Evolutionary conservation across 768 basidiomycete species (phyloP), one percentile per base, ranked within the genome.

Genomic region (Collybia nuda): DNA sequence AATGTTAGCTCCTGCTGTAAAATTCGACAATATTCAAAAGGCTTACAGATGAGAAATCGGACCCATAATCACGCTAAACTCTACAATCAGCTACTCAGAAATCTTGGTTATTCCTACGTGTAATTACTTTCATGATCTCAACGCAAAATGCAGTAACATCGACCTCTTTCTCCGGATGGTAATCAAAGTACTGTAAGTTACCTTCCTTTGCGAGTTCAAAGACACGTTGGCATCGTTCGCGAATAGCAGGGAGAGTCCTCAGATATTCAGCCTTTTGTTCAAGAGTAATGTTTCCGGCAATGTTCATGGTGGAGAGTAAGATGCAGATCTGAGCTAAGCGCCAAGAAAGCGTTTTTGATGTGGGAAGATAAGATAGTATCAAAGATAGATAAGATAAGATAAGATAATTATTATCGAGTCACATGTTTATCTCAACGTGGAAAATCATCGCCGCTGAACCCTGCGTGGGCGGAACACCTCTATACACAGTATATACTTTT

Each of bases 231-330:
- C 93, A 98, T 38, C 92, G 80, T 59, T 94, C 87, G 40, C 96
- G 82, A 59, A 98, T 93, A n/a, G 93, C 82, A 14, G 91, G 88
- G 2, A 97, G 77, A 0, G 90, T 93, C 26, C 88, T 85, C 39
- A 97, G 81, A 62, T 94, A 95, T 5, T 69, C 71, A 21, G 85
- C 82, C 35, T 71, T 80, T 53, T 75, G 66, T 37, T 68, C 56
- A 14, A 67, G 48, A 9, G 71, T 48, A 12, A 67, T 54, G 17
- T 46, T 53, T 18, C 57, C 64, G 24, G 65, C 56, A 29, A 72
- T 52, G 54, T 68, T 71, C 67, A 70, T 74, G 45, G 18, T 40
- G 22, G 40, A 23, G 22, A 18, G 11, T 19, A 40, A n/a, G 40
- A 40, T 19, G 40, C 22, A 5, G 38, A 40, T 18, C 22, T 23